These are phyloP conservation scores for Capsaspora owczarzaki DNA, from an alignment of 78 protist species.

Conservation along the genomic window DNA sequence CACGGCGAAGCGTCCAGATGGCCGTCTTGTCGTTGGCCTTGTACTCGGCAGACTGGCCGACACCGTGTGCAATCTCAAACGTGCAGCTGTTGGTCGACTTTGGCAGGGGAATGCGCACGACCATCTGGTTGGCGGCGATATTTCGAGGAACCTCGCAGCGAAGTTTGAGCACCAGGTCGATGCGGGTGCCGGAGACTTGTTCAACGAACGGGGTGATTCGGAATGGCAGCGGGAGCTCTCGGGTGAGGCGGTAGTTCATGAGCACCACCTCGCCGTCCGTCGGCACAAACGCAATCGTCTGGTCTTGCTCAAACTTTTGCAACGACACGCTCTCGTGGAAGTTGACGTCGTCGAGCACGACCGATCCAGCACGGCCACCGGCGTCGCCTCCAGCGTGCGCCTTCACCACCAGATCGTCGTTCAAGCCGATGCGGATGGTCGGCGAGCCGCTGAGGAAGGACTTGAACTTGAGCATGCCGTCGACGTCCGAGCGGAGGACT, in stretches of 20 bases:
- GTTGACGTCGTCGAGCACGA: slow-evolving; percentile 48
- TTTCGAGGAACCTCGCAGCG: slow-evolving; percentile 35
- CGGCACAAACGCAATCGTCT: too few species aligned
- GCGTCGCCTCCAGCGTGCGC: too few species aligned
- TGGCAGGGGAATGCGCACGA: slow-evolving; percentile 15
- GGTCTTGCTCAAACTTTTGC: too few species aligned
- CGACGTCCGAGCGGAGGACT: slow-evolving; percentile 48
- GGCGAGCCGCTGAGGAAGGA: slow-evolving; percentile 67
- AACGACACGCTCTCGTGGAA: slow-evolving; percentile 56
- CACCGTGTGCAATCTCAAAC: neutral
- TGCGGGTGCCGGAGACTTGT: neutral
- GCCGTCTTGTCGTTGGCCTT: slow-evolving; percentile 5
- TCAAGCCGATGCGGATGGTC: slow-evolving; percentile 61
- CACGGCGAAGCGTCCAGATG: too few species aligned
- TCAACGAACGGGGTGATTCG: too few species aligned
- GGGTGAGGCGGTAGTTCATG: too few species aligned
- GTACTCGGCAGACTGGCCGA: slow-evolving; percentile 25
- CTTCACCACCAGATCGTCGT: slow-evolving; percentile 57
- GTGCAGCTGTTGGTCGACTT: slow-evolving; percentile 7
- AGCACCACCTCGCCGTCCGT: too few species aligned
- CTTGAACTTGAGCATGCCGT: too few species aligned
- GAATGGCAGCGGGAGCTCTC: too few species aligned
- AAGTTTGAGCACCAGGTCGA: neutral
- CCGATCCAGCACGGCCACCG: neutral
- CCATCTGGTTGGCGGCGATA: slow-evolving; percentile 20